phyloP scores from a whole-genome alignment of 495 filamentous ascomycete species.

The Cryomyces antarcticus region DNA sequence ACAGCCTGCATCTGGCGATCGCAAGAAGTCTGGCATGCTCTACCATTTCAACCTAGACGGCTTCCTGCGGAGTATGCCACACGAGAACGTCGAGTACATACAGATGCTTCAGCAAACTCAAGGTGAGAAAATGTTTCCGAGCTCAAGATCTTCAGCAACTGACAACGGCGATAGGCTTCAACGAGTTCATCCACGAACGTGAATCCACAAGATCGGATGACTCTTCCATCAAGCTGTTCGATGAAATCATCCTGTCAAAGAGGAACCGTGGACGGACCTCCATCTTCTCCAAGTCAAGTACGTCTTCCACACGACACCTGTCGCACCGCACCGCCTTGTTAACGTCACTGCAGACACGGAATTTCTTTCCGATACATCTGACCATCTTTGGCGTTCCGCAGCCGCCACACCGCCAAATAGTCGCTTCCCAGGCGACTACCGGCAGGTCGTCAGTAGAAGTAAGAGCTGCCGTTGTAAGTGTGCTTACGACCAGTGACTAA shows the following conservation, averaged over 20 bases:
- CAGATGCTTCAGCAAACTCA: slow-evolving; percentile 79
- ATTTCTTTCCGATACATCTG: slow-evolving; percentile 68
- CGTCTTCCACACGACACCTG: too few species aligned
- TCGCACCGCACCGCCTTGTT: too few species aligned
- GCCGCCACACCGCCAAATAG: slow-evolving; percentile 56
- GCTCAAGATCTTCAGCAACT: background rate
- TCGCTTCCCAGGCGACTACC: slow-evolving; percentile 51
- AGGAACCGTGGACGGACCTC: slow-evolving; percentile 52
- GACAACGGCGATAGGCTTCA: slow-evolving; percentile 42
- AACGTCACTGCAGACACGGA: too few species aligned
- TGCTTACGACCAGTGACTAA: too few species aligned
- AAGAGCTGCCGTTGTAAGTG: too few species aligned
- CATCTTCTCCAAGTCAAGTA: slow-evolving; percentile 22
- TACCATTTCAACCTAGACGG: slow-evolving; percentile 89
- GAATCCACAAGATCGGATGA: slow-evolving; percentile 44
- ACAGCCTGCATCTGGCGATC: slow-evolving; percentile 51
- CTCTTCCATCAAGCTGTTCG: slow-evolving; percentile 69
- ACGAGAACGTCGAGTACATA: slow-evolving; percentile 80
- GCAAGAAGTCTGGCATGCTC: slow-evolving; percentile 69
- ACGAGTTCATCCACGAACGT: slow-evolving; percentile 89
- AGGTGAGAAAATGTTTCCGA: slow-evolving; percentile 29
- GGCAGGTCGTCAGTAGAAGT: slow-evolving; percentile 36
- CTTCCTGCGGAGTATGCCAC: slow-evolving; percentile 74
- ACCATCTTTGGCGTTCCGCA: slow-evolving; percentile 85
- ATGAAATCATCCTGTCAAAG: slow-evolving; percentile 88